Evolutionary conservation across 495 filamentous ascomycete genomes (phyloP).

Genomic region (Neurospora sp.): DNA sequence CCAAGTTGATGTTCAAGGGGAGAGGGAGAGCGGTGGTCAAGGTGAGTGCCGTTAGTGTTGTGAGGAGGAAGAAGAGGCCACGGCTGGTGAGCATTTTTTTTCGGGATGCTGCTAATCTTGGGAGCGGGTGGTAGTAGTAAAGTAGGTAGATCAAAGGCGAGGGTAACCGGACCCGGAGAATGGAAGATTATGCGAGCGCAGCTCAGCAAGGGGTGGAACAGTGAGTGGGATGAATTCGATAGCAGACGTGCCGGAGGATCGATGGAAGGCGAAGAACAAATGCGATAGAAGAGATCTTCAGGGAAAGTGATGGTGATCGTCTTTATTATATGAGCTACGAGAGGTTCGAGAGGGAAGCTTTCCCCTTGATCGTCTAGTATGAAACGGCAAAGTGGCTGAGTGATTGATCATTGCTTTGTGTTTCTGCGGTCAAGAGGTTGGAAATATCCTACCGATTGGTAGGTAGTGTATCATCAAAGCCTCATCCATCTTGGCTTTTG

Average conservation of each 20-base stretch:
- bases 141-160: too few relatives aligned
- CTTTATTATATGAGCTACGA: not conserved
- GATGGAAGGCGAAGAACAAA: not conserved
- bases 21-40: conserved; percentile 6
- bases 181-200: not conserved
- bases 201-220: not conserved
- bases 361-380: not conserved
- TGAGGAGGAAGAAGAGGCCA: conserved; percentile 6
- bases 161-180: not conserved
- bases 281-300: not conserved
- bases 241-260: not conserved
- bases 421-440: not conserved
- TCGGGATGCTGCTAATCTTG: not conserved
- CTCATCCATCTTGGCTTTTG: not conserved
- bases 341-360: not conserved
- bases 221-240: not conserved
- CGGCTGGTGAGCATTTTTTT: conserved; percentile 9
- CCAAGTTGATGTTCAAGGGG: conserved; percentile 49
- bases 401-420: not conserved
- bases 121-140: too few relatives aligned
- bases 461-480: not conserved
- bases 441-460: not conserved
- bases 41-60: not conserved
- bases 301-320: not conserved
- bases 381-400: not conserved